Conservation (phyloP, 129 eudicot genomes). For the Flaveria trinervia region DNA sequence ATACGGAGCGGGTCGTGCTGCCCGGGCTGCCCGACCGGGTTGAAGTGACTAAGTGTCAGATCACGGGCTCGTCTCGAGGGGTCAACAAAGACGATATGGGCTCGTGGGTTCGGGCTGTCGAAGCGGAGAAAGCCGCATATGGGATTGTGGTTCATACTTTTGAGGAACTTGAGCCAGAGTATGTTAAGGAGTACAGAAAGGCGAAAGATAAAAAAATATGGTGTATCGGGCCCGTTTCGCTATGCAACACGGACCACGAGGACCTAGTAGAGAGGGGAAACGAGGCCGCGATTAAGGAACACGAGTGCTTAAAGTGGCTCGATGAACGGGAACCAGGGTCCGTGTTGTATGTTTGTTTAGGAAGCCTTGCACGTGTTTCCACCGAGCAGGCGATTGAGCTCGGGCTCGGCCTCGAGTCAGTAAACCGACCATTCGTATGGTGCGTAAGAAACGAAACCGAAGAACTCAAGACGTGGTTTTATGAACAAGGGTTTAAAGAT, state of each 20-base stretch:
- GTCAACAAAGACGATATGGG: neutral
- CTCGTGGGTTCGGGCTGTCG: neutral
- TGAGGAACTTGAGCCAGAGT: constrained; percentile 52
- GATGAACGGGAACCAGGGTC: constrained; percentile 40
- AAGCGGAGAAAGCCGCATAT: constrained; percentile 34
- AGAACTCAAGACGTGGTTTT: constrained; percentile 48
- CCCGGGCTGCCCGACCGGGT: constrained; percentile 50
- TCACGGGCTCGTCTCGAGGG: neutral
- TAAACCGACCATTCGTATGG: constrained; percentile 53
- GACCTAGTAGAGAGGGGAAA: constrained; percentile 59
- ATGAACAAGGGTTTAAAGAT: constrained; percentile 33
- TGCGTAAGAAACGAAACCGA: constrained; percentile 25
- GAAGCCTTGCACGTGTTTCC: constrained; percentile 44
- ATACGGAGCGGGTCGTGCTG: constrained; percentile 33
- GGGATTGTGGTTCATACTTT: constrained; percentile 53
- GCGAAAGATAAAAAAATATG: constrained; percentile 37
- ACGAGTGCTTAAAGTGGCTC: constrained; percentile 50
- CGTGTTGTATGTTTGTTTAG: constrained; percentile 52
- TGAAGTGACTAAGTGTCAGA: constrained; percentile 37
- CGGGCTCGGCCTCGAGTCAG: constrained; percentile 51
- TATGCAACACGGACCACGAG: constrained; percentile 31
- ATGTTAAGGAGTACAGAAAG: constrained; percentile 37
- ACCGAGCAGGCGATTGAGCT: constrained; percentile 48
- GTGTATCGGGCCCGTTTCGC: constrained; percentile 62
- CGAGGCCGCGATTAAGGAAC: constrained; percentile 37